A percentile compares a stretch with the other conserved stretches of the same genome.
phyloP scores from a whole-genome alignment of 2,329 filamentous ascomycete genomes.

The Arthrobotrys pseudoclavata region DNA sequence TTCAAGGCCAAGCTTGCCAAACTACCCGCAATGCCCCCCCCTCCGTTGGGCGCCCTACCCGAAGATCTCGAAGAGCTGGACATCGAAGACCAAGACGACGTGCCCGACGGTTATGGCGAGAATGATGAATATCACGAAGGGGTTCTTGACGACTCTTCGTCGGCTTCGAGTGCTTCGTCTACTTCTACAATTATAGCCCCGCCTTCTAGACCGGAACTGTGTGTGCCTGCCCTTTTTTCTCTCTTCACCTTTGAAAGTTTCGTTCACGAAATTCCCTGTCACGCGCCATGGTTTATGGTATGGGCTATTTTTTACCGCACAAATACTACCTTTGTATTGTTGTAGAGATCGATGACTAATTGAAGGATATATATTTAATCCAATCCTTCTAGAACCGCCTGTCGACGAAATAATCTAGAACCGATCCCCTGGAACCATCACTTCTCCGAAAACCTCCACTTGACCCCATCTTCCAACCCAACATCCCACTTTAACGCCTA shows the following conservation, averaged over 20 bases:
- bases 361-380: neutral
- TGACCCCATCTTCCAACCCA: constrained; percentile 70
- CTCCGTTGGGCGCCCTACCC: constrained; percentile 64
- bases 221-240: constrained; percentile 64
- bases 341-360: neutral
- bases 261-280: constrained; percentile 5
- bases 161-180: constrained; percentile 88
- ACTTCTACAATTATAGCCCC: constrained; percentile 91
- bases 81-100: constrained; percentile 71
- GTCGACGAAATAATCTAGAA: constrained; percentile 72
- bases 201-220: constrained; percentile 78
- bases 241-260: neutral
- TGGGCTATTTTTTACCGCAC: constrained; percentile 62
- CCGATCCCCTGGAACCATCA: constrained; percentile 88
- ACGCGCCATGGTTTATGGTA: constrained; percentile 47
- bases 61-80: constrained; percentile 70
- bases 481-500: constrained; percentile 80
- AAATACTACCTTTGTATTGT: constrained; percentile 25
- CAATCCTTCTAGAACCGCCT: constrained; percentile 40
- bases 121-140: constrained; percentile 65
- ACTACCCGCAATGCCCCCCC: constrained; percentile 72
- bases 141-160: constrained; percentile 73
- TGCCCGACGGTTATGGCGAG: constrained; percentile 67
- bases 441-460: constrained; percentile 87
- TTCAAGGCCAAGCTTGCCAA: constrained; percentile 79